phyloP scores from a whole-genome alignment of 2,329 filamentous ascomycete species.

The Grosmannia serpens region DNA sequence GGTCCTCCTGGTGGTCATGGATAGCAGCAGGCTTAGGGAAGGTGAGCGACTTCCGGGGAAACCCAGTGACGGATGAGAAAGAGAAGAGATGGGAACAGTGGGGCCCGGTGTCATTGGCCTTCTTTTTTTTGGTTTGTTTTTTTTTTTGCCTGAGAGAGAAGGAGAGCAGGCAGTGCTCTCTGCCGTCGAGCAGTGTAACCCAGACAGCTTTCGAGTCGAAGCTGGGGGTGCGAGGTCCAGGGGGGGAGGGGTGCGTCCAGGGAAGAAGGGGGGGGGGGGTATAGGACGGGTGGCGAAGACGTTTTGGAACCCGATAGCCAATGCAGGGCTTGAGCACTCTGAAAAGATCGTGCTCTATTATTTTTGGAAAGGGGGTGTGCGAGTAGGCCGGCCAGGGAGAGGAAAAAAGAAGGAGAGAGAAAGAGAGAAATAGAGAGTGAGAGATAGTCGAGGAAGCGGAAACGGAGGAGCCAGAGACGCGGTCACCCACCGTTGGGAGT shows the following conservation, averaged over 20 bases:
- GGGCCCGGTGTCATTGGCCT: not conserved
- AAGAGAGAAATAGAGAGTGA: no score
- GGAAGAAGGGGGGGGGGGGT: not conserved
- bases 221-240: not conserved
- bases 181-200: conserved; percentile 1
- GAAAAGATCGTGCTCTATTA: not conserved
- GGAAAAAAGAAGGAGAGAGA: not conserved
- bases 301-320: not conserved
- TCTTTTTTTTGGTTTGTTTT: not conserved
- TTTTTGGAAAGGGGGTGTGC: not conserved
- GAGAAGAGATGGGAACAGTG: not conserved
- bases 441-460: not conserved
- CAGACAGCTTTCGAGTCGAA: not conserved
- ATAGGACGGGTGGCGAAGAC: not conserved
- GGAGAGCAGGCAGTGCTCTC: not conserved
- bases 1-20: not conserved
- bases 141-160: not conserved
- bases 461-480: not conserved
- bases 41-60: not conserved
- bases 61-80: not conserved
- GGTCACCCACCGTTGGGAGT: not conserved
- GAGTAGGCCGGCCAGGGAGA: not conserved
- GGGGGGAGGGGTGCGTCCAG: not conserved
- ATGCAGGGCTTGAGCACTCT: not conserved
- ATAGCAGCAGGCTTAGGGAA: not conserved